Percentiles rank a stretch among this genome's conserved stretches.
Evolutionary conservation across 2,329 filamentous ascomycete genomes (phyloP).

Genomic region (Penicillium janthinellum): DNA sequence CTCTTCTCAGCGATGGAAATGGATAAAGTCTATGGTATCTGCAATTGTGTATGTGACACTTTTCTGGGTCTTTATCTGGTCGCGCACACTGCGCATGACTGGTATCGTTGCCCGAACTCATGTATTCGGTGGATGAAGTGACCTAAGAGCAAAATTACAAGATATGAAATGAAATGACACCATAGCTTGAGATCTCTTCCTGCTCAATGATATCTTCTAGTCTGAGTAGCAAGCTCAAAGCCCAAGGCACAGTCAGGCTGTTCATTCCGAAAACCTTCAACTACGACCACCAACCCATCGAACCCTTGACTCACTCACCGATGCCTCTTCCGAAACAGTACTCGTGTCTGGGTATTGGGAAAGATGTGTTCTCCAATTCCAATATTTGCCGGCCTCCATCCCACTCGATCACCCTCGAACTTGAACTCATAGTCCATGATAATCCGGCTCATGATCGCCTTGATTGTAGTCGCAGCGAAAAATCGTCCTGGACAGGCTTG

Average conservation of each 20-base stretch:
- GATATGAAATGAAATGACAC: constrained; percentile 11
- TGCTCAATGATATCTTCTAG: not conserved
- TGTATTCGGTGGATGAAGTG: not conserved
- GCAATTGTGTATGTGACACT: constrained; percentile 11
- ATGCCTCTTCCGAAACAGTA: constrained; percentile 28
- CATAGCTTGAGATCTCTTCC: not conserved
- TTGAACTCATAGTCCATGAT: constrained; percentile 35
- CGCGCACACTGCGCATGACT: not conserved
- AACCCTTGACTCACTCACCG: not conserved
- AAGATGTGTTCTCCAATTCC: constrained; percentile 34
- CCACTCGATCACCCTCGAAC: constrained; percentile 20
- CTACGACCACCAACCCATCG: not conserved
- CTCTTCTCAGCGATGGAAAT: not conserved
- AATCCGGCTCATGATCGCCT: constrained; percentile 32
- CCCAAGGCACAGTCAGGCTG: not conserved
- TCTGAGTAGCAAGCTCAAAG: not conserved
- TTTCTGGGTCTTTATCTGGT: not conserved
- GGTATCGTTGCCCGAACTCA: not conserved
- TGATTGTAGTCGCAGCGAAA: constrained; percentile 30
- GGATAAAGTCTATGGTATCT: constrained; percentile 2
- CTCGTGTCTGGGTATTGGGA: constrained; percentile 22
- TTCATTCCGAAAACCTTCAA: not conserved
- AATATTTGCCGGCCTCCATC: constrained; percentile 26
- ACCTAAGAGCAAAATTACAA: not conserved
- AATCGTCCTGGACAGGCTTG: constrained; percentile 35